Base-by-base conservation (phyloP, 2,329 filamentous ascomycete genomes). In the Neonectria faginata region DNA sequence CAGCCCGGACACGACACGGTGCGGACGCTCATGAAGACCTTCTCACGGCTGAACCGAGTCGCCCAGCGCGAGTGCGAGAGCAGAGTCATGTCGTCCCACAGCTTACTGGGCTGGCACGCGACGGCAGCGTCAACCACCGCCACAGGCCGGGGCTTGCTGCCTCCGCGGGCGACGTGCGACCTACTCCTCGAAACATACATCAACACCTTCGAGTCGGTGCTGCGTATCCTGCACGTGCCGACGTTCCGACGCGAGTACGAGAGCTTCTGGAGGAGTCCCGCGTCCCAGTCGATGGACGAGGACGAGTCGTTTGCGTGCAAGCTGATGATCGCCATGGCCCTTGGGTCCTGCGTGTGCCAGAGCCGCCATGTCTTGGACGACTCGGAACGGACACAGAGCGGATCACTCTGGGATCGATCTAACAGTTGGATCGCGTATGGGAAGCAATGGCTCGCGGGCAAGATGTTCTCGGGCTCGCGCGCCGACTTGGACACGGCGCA, bases 311-410 rank as follows among this genome's bases (percentile, higher is more conserved):
- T 62, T 41, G 29, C 48, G 16, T 58, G 86, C 27, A 85, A 85
- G 63, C 62, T 88, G 12, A 86, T 87, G 67, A 76, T 88, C 3
- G 79, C 86, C 0, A 72, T 88, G 16, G 85, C 86, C 1, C 82
- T 88, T 41, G 86, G 85, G 1, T 81, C 84, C 12, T 45, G 45
- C 31, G 54, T 62, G 20, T 62, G 54, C 14, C 48, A 33, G 2
- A 60, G 58, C 51, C 58, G 58, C 8, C 50, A 48, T 12, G 52
- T 60, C 5, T 50, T 60, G 12, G 58, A 57, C 29, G 56, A 52
- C 54, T 45, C 45, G 6, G 54, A 51, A 14, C 31, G 48, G 22
- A 14, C 39, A 20, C 53, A 57, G 10, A 77, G 79, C 3, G 67
- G 67, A 10, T 70, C 72, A 3, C 60, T 72, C 2, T 66, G 67